Evolutionary conservation across 2,329 filamentous ascomycete genomes (phyloP).

Genomic region (Fusarium lyarnte): DNA sequence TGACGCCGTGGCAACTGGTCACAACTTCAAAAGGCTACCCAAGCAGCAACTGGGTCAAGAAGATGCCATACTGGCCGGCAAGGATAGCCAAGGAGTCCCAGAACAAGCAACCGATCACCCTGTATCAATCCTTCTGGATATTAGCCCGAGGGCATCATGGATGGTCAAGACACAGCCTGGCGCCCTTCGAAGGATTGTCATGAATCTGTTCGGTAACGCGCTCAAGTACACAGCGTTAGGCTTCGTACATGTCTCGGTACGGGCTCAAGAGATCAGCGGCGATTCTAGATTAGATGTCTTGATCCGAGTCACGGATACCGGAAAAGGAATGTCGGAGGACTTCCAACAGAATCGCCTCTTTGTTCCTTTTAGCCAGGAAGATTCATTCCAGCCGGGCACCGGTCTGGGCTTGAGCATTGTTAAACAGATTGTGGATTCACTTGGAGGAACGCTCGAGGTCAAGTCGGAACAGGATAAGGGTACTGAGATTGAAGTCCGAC

Average conservation of each 20-base stretch:
- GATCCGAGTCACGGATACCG: constrained; percentile 68
- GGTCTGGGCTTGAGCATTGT: constrained; percentile 73
- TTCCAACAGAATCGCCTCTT: constrained; percentile 69
- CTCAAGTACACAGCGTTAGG: constrained; percentile 69
- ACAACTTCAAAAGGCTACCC: constrained; percentile 47
- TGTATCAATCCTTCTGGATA: constrained; percentile 61
- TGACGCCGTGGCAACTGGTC: constrained; percentile 52
- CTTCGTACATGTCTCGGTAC: constrained; percentile 55
- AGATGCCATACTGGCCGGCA: background rate
- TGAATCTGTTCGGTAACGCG: constrained; percentile 71
- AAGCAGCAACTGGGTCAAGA: background rate
- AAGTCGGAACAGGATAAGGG: constrained; percentile 62
- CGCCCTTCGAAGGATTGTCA: constrained; percentile 62
- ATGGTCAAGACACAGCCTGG: constrained; percentile 64
- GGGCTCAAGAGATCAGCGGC: constrained; percentile 37
- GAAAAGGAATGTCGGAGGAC: constrained; percentile 70
- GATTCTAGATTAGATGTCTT: constrained; percentile 40
- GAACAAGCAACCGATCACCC: constrained; percentile 38
- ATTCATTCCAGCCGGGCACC: constrained; percentile 67
- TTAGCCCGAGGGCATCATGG: constrained; percentile 58
- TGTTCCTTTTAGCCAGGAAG: constrained; percentile 71
- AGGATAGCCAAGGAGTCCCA: background rate
- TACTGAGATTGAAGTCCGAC: constrained; percentile 61
- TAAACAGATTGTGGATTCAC: constrained; percentile 65
- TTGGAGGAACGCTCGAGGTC: constrained; percentile 68